Conservation (phyloP, 2,329 filamentous ascomycete species). For the Tolypocladium ovalisporum region DNA sequence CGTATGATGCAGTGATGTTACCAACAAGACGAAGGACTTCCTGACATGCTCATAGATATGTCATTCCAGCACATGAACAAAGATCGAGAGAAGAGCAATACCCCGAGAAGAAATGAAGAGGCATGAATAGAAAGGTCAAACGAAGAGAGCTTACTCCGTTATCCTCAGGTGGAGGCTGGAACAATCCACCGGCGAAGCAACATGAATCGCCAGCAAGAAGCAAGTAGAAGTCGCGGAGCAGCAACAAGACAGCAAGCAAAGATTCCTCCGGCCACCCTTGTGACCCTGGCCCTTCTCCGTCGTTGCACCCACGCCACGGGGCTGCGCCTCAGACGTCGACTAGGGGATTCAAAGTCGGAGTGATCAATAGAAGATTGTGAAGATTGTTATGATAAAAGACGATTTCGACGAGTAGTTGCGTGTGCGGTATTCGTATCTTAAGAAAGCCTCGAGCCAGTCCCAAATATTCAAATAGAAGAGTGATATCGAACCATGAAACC, state of each 20-base stretch:
- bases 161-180: too few species aligned
- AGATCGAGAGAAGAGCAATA: slow-evolving; percentile 1
- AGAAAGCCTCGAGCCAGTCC: not conserved
- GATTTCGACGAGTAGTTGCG: not conserved
- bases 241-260: not conserved
- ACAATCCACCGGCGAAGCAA: too few species aligned
- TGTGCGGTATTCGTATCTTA: not conserved
- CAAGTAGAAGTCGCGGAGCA: not conserved
- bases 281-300: not conserved
- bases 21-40: slow-evolving; percentile 2
- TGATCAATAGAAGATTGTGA: not conserved
- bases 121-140: not conserved
- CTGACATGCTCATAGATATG: not conserved
- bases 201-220: not conserved
- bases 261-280: not conserved
- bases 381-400: not conserved
- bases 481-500: slow-evolving; percentile 3
- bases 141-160: not conserved
- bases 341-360: not conserved
- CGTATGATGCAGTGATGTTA: slow-evolving; percentile 6
- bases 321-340: not conserved
- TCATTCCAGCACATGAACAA: not conserved
- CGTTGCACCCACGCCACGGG: not conserved
- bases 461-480: slow-evolving; percentile 8
- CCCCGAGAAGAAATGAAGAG: too few species aligned